Percentiles rank a stretch among this genome's conserved stretches.
phyloP scores from a whole-genome alignment of 345 rosid species.

The Bruguiera sexangula region DNA sequence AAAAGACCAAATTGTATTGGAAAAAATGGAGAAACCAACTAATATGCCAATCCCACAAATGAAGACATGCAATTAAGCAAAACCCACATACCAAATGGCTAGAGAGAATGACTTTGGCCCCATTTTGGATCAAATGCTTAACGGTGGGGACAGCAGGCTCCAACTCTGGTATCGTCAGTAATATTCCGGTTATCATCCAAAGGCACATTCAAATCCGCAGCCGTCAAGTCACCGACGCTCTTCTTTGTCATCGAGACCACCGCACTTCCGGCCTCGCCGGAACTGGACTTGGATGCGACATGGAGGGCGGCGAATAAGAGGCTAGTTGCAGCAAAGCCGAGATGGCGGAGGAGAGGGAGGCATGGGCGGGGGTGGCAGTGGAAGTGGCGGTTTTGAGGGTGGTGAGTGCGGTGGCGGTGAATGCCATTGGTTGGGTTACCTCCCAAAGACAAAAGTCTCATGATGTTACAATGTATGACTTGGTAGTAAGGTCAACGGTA shows the following conservation, averaged over 20 bases:
- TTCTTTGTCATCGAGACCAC: conserved; percentile 79
- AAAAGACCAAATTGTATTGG: no score
- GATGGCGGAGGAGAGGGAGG: conserved; percentile 40
- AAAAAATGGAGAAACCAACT: no score
- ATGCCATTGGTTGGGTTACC: conserved; percentile 27
- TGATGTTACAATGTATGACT: background rate
- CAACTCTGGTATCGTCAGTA: conserved; percentile 89
- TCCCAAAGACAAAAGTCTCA: no score
- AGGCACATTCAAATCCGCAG: conserved; percentile 85
- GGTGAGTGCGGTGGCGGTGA: conserved; percentile 67
- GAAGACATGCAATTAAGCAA: no score
- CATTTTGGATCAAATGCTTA: conserved; percentile 80
- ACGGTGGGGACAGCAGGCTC: conserved; percentile 92
- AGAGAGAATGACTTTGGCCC: conserved; percentile 92
- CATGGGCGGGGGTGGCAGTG: conserved; percentile 36
- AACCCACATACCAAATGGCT: conserved; percentile 67
- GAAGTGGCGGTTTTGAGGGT: conserved; percentile 50
- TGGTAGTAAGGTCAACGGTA: no score
- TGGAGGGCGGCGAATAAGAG: conserved; percentile 39
- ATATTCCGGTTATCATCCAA: conserved; percentile 84
- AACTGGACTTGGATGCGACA: conserved; percentile 37
- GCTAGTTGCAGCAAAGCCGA: conserved; percentile 63
- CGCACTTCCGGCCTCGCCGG: conserved; percentile 39
- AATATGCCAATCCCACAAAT: no score
- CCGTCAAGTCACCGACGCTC: conserved; percentile 79